Evolutionary conservation across 2,329 filamentous ascomycete species (phyloP), one percentile per base, ranked within the genome.

Genomic region (Trichoderma simmonsii): DNA sequence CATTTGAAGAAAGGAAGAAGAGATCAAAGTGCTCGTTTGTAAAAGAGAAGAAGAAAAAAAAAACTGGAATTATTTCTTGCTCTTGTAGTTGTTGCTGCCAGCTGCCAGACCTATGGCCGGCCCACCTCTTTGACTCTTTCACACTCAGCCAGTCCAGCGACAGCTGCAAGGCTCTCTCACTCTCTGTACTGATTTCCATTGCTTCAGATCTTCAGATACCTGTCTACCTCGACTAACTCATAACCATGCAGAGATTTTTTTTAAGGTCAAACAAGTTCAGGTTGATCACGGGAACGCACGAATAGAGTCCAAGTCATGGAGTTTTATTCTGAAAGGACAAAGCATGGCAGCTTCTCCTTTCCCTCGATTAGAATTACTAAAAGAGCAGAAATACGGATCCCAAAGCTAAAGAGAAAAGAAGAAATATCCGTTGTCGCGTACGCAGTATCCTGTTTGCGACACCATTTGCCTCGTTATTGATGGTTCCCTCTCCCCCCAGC

Each of bases 401-500:
- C 54, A 30, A 67, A 57, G 15, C 24, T 14, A 32, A 30, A 70
- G 61, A 65, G 28, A 59, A 30, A 28, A 30, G 26, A 60, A 48
- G 36, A 43, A 57, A 71, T 34, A 43, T 14, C 28, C 18, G 36
- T 34, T 48, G 51, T 26, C 34, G 30, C 18, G 43, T 63, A 62
- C 68, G 64, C 60, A 72, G 63, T 69, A 72, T 63, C 63, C 63
- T 68, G 70, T 63, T 51, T 32, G 70, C 70, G 54, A 57, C 61
- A 36, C 39, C 26, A 28, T 28, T 34, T 51, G 32, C 60, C 36
- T 60, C 56, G 21, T 57, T 56, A 48, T 59, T 39, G n/a, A 48
- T 43, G 28, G 57, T 56, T 51, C 43, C 43, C 43, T 51, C 43
- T 51, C n/a, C 56, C 48, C 43, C 70, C 39, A 65, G 28, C 62